Evolutionary conservation across 768 basidiomycete species (phyloP).

Genomic region (Tephrocybe sp.): DNA sequence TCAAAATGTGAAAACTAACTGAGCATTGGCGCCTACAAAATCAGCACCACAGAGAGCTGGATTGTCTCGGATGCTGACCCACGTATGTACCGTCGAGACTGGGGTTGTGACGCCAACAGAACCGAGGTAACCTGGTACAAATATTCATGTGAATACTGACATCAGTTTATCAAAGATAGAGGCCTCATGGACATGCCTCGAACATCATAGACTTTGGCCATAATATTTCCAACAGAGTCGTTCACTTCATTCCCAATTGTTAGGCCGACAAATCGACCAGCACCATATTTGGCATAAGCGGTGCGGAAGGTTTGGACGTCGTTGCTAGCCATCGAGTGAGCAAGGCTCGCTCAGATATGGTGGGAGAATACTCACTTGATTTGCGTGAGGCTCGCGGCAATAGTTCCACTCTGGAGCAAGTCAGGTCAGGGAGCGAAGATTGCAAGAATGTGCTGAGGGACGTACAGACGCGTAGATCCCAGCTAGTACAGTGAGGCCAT

Average conservation of each 20-base stretch:
- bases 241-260: constrained; percentile 39
- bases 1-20: constrained; percentile 18
- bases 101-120: constrained; percentile 33
- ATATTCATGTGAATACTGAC: not conserved
- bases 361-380: constrained; percentile 27
- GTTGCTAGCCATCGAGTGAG: constrained; percentile 20
- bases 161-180: not conserved
- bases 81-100: constrained; percentile 38
- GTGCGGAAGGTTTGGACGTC: constrained; percentile 34
- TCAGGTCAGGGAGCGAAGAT: not conserved
- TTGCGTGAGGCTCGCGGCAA: constrained; percentile 23
- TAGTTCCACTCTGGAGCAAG: constrained; percentile 28
- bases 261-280: constrained; percentile 31
- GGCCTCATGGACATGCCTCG: constrained; percentile 24
- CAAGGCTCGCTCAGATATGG: not conserved
- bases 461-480: constrained; percentile 33
- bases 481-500: constrained; percentile 31
- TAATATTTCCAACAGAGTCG: constrained; percentile 31
- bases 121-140: constrained; percentile 27
- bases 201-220: constrained; percentile 35
- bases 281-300: constrained; percentile 31
- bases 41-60: constrained; percentile 33
- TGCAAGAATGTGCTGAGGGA: not conserved
- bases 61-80: constrained; percentile 33
- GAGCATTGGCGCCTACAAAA: constrained; percentile 40